phyloP scores from a whole-genome alignment of 345 rosid species.

The Theobroma cacao region DNA sequence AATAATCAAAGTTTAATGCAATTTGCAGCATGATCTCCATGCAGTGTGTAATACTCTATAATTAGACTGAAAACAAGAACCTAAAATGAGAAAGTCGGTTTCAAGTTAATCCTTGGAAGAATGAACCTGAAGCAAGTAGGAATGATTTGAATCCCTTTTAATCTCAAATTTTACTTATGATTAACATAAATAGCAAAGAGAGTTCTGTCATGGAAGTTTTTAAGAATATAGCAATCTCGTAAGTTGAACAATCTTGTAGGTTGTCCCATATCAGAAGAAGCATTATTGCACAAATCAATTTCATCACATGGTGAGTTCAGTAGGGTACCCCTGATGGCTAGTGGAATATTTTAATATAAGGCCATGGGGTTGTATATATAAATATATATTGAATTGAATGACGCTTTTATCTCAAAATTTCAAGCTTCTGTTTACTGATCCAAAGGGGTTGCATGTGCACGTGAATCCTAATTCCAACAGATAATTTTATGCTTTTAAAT shows the following conservation, averaged over 20 bases:
- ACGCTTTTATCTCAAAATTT: neutral
- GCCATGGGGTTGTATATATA: neutral
- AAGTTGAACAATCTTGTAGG: conserved; percentile 23
- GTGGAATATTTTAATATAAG: conserved; percentile 16
- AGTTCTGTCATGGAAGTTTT: neutral
- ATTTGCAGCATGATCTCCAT: neutral
- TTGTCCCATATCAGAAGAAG: conserved; percentile 15
- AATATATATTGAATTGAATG: neutral
- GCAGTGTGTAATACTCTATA: neutral
- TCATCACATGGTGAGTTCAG: conserved; percentile 39
- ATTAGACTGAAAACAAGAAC: neutral
- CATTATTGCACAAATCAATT: conserved; percentile 21
- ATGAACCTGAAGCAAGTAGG: neutral
- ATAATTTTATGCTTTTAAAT: neutral
- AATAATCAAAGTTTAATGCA: conserved; percentile 3
- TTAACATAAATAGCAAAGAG: too few species aligned
- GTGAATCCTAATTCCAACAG: conserved; percentile 26
- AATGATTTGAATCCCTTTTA: neutral
- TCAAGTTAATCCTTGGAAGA: neutral
- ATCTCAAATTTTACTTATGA: too few species aligned
- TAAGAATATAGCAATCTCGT: conserved; percentile 12
- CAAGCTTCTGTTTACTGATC: conserved; percentile 11
- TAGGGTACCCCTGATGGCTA: conserved; percentile 17
- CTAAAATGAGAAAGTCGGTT: neutral
- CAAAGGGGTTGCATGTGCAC: conserved; percentile 26